These are phyloP conservation scores for Penicillium sp. DNA, from an alignment of 2,329 filamentous ascomycete genomes.

Conservation along the genomic window DNA sequence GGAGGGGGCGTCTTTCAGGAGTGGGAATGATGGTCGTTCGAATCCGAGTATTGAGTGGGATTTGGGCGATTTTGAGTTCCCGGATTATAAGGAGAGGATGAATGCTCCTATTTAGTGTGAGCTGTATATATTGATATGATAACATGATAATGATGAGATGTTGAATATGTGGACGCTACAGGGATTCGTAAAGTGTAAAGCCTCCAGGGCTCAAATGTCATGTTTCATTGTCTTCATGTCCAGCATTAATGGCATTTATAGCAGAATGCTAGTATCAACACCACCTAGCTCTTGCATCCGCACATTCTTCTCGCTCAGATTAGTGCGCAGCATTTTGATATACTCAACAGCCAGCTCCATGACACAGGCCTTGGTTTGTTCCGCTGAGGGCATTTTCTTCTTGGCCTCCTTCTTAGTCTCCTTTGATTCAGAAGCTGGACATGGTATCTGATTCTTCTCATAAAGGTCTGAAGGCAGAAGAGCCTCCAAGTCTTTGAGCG, in stretches of 20 bases:
- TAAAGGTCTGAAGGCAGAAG: not conserved
- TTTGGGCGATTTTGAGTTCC: conserved; percentile 25
- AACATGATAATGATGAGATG: not conserved
- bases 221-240: not conserved
- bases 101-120: conserved; percentile 20
- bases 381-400: not conserved
- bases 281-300: not conserved
- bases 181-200: not conserved
- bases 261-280: not conserved
- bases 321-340: not conserved
- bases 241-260: not conserved
- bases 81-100: conserved; percentile 27
- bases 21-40: not conserved
- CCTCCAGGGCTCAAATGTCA: not conserved
- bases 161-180: no score
- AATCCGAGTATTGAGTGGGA: conserved; percentile 20
- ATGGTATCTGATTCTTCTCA: not conserved
- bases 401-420: not conserved
- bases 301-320: not conserved
- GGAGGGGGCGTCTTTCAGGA: not conserved
- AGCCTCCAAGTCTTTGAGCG: not conserved
- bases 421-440: no score
- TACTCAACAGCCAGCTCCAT: not conserved
- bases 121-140: conserved; percentile 5
- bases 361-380: not conserved